These are phyloP conservation scores for Gonium pectorale DNA, from an alignment of 139 green algal genomes.

Conservation along the genomic window DNA sequence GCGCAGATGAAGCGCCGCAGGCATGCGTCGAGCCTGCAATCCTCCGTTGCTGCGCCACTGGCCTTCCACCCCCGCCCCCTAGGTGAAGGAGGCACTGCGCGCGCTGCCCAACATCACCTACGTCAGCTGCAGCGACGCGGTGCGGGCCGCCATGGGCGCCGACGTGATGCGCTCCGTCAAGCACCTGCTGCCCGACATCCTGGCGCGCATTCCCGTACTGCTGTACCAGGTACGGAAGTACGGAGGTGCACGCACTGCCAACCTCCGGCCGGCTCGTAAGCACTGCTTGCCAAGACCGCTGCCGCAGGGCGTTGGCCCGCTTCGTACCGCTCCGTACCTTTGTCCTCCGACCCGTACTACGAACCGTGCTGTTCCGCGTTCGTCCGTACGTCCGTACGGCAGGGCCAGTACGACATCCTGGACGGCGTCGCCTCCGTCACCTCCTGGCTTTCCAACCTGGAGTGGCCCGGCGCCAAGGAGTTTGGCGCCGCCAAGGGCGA, in stretches of 20 bases:
- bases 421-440: conserved; percentile 69
- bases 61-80: too few relatives aligned
- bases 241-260: too few relatives aligned
- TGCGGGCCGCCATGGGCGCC: conserved; percentile 56
- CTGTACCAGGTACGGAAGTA: conserved; percentile 71
- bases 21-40: neutral
- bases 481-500: neutral
- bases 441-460: conserved; percentile 67
- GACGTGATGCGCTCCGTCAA: conserved; percentile 75
- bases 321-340: too few relatives aligned
- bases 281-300: too few relatives aligned
- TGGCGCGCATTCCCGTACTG: conserved; percentile 68
- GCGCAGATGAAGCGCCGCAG: too few relatives aligned
- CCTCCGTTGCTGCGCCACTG: neutral
- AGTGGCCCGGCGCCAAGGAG: conserved; percentile 49
- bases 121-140: conserved; percentile 56
- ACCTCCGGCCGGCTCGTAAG: too few relatives aligned
- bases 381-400: too few relatives aligned
- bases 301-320: too few relatives aligned
- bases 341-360: too few relatives aligned
- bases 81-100: conserved; percentile 65
- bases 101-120: conserved; percentile 42
- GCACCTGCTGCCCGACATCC: conserved; percentile 70
- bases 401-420: conserved; percentile 76
- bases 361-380: too few relatives aligned